These are phyloP conservation scores for Ophiocordyceps camponoti-rufipedis DNA, from an alignment of 2,329 filamentous ascomycete species.

Conservation along the genomic window DNA sequence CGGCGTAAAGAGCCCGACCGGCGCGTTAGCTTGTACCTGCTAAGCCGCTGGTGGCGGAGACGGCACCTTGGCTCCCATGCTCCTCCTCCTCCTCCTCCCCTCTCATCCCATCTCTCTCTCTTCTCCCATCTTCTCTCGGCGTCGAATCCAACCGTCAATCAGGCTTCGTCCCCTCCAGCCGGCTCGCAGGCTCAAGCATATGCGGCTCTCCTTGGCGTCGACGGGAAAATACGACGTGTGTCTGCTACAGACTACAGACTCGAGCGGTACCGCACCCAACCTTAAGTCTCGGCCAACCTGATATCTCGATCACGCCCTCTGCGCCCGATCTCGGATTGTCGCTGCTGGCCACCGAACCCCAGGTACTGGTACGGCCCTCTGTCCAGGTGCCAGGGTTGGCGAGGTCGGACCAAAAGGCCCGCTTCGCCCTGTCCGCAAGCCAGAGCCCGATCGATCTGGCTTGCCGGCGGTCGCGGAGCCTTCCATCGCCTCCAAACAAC, in stretches of 20 bases:
- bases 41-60: not conserved
- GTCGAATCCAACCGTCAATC: not conserved
- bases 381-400: no score
- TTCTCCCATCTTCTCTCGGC: not conserved
- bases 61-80: not conserved
- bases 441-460: not conserved
- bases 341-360: not conserved
- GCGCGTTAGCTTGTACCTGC: not conserved
- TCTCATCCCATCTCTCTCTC: not conserved
- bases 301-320: slow-evolving; percentile 12
- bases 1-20: no score
- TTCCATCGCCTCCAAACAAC: not conserved
- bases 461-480: not conserved
- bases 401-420: not conserved
- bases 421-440: not conserved
- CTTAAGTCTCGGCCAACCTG: not conserved
- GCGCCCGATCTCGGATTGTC: not conserved
- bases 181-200: not conserved
- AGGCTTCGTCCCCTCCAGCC: not conserved
- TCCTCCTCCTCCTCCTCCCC: not conserved
- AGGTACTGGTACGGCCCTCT: slow-evolving; percentile 1
- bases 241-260: not conserved
- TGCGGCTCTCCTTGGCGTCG: not conserved
- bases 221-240: not conserved
- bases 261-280: not conserved